phyloP scores from a whole-genome alignment of 176 grass and related monocot genomes.

The Lolium multiflorum region DNA sequence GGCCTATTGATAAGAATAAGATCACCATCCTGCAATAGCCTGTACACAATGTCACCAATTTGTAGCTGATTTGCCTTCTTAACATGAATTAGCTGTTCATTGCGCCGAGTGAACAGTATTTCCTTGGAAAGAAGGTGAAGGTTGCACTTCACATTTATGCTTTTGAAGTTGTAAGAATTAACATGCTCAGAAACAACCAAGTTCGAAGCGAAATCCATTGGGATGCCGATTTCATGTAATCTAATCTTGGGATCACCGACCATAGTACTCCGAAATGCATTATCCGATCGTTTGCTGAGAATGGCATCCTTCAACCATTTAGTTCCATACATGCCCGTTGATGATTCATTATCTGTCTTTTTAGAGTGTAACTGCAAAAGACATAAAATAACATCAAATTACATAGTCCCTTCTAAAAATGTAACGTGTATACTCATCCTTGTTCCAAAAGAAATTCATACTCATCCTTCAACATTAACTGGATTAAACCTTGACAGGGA shows the following conservation, averaged over 20 bases:
- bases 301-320: constrained; percentile 91
- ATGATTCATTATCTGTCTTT: constrained; percentile 63
- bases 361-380: constrained; percentile 68
- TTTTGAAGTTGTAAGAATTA: constrained; percentile 71
- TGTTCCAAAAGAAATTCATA: not conserved
- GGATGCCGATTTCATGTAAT: constrained; percentile 80
- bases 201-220: constrained; percentile 61
- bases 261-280: constrained; percentile 83
- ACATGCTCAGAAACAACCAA: constrained; percentile 70
- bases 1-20: constrained; percentile 89
- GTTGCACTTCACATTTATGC: constrained; percentile 61
- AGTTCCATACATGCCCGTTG: constrained; percentile 60
- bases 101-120: constrained; percentile 52
- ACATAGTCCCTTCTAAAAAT: not conserved
- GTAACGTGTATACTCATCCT: constrained; percentile 2
- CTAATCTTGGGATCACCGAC: constrained; percentile 87
- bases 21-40: constrained; percentile 86
- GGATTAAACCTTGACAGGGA: not conserved
- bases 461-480: constrained; percentile 15
- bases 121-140: constrained; percentile 60
- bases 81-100: constrained; percentile 58
- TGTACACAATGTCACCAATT: constrained; percentile 78
- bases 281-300: constrained; percentile 89
- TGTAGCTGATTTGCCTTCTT: constrained; percentile 66
- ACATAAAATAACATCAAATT: constrained; percentile 29